Percentiles rank a stretch among this genome's conserved stretches.
phyloP scores from a whole-genome alignment of 2,329 filamentous ascomycete genomes.

The Endoconidiophora laricicola region DNA sequence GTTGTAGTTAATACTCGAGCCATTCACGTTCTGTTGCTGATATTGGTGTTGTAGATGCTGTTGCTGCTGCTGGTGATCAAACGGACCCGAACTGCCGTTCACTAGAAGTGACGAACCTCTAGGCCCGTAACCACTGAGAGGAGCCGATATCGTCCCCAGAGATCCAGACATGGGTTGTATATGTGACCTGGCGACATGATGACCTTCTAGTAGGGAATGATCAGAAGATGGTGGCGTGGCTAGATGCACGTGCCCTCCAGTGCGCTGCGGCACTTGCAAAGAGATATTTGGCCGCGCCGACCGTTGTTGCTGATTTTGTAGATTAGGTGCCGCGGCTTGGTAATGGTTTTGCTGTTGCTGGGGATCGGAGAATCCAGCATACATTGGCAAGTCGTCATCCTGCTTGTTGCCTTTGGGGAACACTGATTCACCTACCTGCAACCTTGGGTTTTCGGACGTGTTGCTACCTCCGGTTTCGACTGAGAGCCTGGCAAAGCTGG shows the following conservation, averaged over 20 bases:
- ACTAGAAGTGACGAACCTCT: no score
- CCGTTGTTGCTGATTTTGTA: slow-evolving; percentile 13
- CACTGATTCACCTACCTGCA: not conserved
- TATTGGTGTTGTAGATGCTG: slow-evolving; percentile 3
- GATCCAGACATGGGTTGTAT: no score
- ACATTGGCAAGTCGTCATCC: slow-evolving; percentile 21
- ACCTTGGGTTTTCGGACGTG: not conserved
- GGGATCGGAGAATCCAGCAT: not conserved
- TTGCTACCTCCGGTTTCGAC: not conserved
- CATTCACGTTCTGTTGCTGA: not conserved
- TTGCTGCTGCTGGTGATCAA: not conserved
- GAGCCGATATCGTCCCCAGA: no score
- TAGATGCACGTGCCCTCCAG: slow-evolving; percentile 42
- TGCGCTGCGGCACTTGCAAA: slow-evolving; percentile 31
- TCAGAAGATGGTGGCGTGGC: slow-evolving; percentile 37
- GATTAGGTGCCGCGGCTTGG: no score
- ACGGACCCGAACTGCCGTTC: no score
- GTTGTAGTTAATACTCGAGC: not conserved
- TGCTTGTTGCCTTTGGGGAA: not conserved
- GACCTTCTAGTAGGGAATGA: no score
- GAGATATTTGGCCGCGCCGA: slow-evolving; percentile 24
- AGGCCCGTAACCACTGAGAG: no score
- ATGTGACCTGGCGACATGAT: no score
- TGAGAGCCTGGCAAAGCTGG: not conserved
- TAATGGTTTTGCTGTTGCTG: no score